Evolutionary conservation across 2,329 filamentous ascomycete genomes (phyloP).

Genomic region (Talaromyces funiculosus): DNA sequence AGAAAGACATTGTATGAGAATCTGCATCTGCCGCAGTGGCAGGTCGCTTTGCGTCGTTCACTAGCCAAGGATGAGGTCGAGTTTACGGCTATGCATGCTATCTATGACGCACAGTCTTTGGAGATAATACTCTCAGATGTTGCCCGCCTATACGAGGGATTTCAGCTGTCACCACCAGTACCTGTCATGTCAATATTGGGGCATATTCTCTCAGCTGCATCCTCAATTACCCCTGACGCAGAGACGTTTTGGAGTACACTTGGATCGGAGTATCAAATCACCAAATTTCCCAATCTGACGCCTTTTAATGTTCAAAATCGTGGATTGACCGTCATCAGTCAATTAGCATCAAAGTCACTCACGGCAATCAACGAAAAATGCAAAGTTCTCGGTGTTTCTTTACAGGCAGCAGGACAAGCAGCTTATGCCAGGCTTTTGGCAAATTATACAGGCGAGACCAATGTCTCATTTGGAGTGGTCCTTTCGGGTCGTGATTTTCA

Average conservation of each 20-base stretch:
- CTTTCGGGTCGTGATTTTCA: slow-evolving; percentile 65
- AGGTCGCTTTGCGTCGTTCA: slow-evolving; percentile 45
- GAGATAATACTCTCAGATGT: slow-evolving; percentile 60
- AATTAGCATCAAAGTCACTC: slow-evolving; percentile 37
- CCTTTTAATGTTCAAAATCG: slow-evolving; percentile 46
- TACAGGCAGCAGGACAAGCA: slow-evolving; percentile 70
- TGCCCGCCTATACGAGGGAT: slow-evolving; percentile 31
- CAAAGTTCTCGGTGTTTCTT: slow-evolving; percentile 55
- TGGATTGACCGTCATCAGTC: slow-evolving; percentile 32
- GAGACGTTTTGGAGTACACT: slow-evolving; percentile 59
- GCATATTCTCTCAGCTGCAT: slow-evolving; percentile 39
- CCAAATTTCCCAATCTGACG: slow-evolving; percentile 71
- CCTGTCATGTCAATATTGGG: slow-evolving; percentile 41
- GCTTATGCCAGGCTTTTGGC: slow-evolving; percentile 72
- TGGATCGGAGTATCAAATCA: slow-evolving; percentile 51
- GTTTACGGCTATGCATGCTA: slow-evolving; percentile 66
- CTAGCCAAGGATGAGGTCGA: slow-evolving; percentile 31
- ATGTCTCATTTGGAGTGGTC: slow-evolving; percentile 72
- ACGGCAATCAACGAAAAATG: slow-evolving; percentile 52
- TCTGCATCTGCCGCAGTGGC: slow-evolving; percentile 59
- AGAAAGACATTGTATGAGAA: slow-evolving; percentile 33
- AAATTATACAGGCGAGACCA: slow-evolving; percentile 68
- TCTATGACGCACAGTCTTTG: slow-evolving; percentile 79
- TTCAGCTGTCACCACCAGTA: slow-evolving; percentile 10
- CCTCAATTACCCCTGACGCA: slow-evolving; percentile 20